Evolutionary conservation across 148 eudicot species (phyloP), one percentile per base, ranked within the genome.

Genomic region (Talinum fruticosum): DNA sequence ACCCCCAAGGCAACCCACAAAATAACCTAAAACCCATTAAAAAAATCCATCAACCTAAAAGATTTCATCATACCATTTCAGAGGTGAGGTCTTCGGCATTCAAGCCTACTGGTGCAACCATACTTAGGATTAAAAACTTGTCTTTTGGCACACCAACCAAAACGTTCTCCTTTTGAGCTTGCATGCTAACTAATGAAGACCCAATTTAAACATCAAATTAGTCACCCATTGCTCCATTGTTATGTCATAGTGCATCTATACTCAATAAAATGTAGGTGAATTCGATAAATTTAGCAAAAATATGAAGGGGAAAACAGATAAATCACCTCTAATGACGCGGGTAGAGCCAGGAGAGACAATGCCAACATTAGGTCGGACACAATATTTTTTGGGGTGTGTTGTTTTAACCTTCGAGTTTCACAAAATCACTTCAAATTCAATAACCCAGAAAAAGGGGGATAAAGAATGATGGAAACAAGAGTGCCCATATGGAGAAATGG

Each of bases 331-430:
- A 82, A 91, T 84, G 75, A 85, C 87, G 83, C 89, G 89, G 8
- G 88, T 70, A 62, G 92, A 82, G 23, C 87, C 85, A 66, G 98
- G 96, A 71, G 84, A 79, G 36, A 93, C 82, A 66, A 93, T 59
- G 29, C 98, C 98, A 26, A 83, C 84, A 81, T 91, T 93, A 37
- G 98, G 98, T 10, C 96, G 92, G 59, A 93, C 98, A 74, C 89
- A 90, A 78, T 91, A 93, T 86, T 85, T 91, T 77, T 83, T 91
- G 37, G 98, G 98, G 76, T 91, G 92, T 45, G 98, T 93, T 74
- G 98, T 93, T 86, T 93, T 93, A 69, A 93, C 96, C 98, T 93
- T 79, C 15, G 78, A 64, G 36, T 74, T 65, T 53, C 79, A 59
- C 32, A 35, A 80, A 69, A 84, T 44, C 76, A 67, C 65, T 29